Percentiles rank a stretch among this genome's conserved stretches.
Evolutionary conservation across 345 rosid genomes (phyloP).

Genomic region (Melastoma malabathricum): DNA sequence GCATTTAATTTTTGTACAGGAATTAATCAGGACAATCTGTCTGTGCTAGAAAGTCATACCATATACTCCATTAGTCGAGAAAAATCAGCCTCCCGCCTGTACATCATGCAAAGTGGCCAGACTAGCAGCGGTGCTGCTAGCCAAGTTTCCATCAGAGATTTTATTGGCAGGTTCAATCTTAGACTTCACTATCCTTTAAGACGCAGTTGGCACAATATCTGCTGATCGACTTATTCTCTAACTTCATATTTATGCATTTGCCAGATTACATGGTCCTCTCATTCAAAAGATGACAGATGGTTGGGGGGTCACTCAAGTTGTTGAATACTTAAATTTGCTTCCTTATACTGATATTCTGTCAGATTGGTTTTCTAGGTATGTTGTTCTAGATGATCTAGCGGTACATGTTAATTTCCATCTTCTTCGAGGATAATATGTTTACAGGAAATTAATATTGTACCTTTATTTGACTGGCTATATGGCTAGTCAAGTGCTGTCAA

Average conservation of each 20-base stretch:
- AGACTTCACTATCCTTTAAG: too few relatives aligned
- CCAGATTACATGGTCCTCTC: conserved; percentile 50
- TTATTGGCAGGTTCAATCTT: conserved; percentile 29
- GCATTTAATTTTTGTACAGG: conserved; percentile 21
- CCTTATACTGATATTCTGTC: conserved; percentile 32
- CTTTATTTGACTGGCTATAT: too few relatives aligned
- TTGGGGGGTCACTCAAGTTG: conserved; percentile 27
- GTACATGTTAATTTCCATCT: too few relatives aligned
- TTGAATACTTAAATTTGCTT: conserved; percentile 46
- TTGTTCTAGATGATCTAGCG: conserved; percentile 1
- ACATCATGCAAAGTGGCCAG: conserved; percentile 35
- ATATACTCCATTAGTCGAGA: conserved; percentile 36
- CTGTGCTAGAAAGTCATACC: conserved; percentile 35
- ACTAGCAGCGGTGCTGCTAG: conserved; percentile 9
- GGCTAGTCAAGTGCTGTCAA: too few relatives aligned
- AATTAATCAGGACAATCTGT: conserved; percentile 21
- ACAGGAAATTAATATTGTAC: too few relatives aligned
- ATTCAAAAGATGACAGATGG: conserved; percentile 14
- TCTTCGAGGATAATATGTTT: conserved; percentile 8
- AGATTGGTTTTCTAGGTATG: conserved; percentile 40
- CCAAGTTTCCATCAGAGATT: conserved; percentile 24
- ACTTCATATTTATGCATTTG: conserved; percentile 2
- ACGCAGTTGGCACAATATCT: too few relatives aligned
- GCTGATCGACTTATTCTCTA: background rate
- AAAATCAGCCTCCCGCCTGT: conserved; percentile 33